These are phyloP conservation scores for Cordyceps fumosorosea DNA, from an alignment of 2,329 filamentous ascomycete genomes.

Conservation along the genomic window DNA sequence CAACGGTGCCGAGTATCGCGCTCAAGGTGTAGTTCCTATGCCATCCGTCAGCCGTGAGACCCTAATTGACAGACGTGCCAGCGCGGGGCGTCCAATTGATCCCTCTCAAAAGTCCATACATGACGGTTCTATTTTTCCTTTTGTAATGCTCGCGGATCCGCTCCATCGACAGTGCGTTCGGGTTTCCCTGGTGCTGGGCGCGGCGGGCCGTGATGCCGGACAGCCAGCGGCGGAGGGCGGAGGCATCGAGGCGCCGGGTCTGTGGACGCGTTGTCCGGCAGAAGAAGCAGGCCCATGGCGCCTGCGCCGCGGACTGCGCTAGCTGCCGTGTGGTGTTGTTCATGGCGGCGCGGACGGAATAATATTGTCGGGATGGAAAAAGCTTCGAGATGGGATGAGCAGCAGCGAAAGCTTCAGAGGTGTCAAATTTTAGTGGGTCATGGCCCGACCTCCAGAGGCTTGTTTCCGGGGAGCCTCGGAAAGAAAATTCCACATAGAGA, in stretches of 20 bases:
- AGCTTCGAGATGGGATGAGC: too few relatives aligned
- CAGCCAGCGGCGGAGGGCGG: constrained; percentile 24
- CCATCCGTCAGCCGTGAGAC: not conserved
- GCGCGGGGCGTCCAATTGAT: not conserved
- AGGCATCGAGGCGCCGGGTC: constrained; percentile 18
- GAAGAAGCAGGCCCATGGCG: constrained; percentile 32
- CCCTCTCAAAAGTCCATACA: constrained; percentile 22
- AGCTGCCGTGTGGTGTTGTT: constrained; percentile 33
- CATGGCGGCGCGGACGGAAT: constrained; percentile 25
- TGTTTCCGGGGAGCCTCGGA: not conserved
- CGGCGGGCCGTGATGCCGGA: constrained; percentile 24
- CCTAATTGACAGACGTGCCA: not conserved
- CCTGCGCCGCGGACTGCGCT: constrained; percentile 24
- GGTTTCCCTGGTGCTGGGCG: constrained; percentile 19
- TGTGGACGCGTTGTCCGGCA: constrained; percentile 29
- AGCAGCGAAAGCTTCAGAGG: not conserved
- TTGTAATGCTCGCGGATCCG: constrained; percentile 58
- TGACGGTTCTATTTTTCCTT: constrained; percentile 58
- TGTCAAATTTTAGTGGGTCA: constrained; percentile 12
- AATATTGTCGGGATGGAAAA: not conserved
- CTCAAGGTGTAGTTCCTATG: constrained; percentile 67
- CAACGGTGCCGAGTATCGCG: constrained; percentile 71
- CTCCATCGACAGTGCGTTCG: constrained; percentile 45
- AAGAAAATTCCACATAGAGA: not conserved
- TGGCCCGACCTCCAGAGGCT: not conserved